These are phyloP conservation scores for Xerocomus minutiporus DNA, from an alignment of 1,284 basidiomycete genomes.

Conservation along the genomic window DNA sequence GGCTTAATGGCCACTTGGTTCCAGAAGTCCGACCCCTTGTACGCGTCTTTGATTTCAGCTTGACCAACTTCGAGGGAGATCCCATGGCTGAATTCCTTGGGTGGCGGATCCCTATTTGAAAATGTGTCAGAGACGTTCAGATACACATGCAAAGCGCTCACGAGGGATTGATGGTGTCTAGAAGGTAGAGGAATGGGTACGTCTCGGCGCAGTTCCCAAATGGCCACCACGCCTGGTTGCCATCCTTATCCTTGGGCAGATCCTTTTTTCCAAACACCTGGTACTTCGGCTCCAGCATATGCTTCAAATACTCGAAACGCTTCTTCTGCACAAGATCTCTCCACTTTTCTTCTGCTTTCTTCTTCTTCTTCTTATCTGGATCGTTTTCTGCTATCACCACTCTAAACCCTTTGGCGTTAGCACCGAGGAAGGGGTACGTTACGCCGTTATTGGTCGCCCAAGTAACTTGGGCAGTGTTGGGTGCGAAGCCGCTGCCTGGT, in stretches of 20 bases:
- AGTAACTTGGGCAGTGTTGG: neutral
- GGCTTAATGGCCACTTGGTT: too few species aligned
- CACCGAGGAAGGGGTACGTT: neutral
- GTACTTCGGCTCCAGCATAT: neutral
- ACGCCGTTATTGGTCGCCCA: neutral
- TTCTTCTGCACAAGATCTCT: too few species aligned
- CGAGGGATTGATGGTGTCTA: neutral
- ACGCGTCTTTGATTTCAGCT: too few species aligned
- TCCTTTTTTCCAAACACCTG: neutral
- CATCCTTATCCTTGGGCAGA: neutral
- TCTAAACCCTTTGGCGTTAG: neutral
- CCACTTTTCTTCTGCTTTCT: neutral
- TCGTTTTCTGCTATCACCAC: too few species aligned
- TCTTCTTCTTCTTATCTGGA: too few species aligned
- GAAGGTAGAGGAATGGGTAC: neutral
- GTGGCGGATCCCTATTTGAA: too few species aligned
- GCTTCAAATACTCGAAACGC: too few species aligned
- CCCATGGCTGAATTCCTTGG: too few species aligned
- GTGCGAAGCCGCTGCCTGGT: neutral
- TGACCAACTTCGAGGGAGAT: too few species aligned
- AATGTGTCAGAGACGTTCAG: neutral
- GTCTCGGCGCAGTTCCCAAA: neutral
- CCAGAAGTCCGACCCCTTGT: too few species aligned
- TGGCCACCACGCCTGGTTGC: neutral
- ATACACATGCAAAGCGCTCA: neutral